Evolutionary conservation across 306 rosid species (phyloP), one percentile per base, ranked within the genome.

Genomic region (Senna tora): DNA sequence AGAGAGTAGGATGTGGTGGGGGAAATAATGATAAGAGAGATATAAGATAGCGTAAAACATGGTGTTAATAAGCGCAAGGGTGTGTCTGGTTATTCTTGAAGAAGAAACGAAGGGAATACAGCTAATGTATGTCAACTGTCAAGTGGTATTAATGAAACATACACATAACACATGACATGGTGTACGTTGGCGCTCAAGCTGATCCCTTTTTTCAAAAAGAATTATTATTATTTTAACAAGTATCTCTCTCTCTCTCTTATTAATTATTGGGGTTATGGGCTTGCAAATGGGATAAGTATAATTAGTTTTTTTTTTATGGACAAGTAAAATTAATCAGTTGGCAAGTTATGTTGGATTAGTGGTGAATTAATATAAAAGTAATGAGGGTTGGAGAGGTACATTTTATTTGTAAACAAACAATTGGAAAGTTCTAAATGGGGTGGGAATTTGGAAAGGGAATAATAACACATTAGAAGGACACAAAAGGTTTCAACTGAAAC

Each of bases 11-110:
- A 25, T 25, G 2, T 25, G 30, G 1, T 25, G 30, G 30, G 30
- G 38, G 55, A 10, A 42, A n/a, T 54, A 43, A 45, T n/a, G 53
- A 13, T 32, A 20, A 20, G 64, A 17, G 63, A 33, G 63, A 33
- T 50, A 65, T 79, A 74, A 82, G 79, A 51, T 62, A 63, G 25
- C 51, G 52, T 17, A 32, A 63, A 75, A 75, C 67, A 68, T 5
- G 69, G 45, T 39, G 21, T 2, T 17, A 11, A 50, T 66, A 14
- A 73, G 22, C 32, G 49, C 17, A 2, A 17, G 21, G 21, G 5
- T 6, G n/a, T 45, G 49, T 17, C 25, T 14, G 59, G 22, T 22
- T n/a, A 38, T 57, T 56, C 43, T 62, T 62, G 70, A 49, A 36
- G 43, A 55, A 41, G 32, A 70, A 15, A 42, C 54, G 32, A 9